phyloP scores from a whole-genome alignment of 2,329 filamentous ascomycete genomes.

The Fusarium sp. region DNA sequence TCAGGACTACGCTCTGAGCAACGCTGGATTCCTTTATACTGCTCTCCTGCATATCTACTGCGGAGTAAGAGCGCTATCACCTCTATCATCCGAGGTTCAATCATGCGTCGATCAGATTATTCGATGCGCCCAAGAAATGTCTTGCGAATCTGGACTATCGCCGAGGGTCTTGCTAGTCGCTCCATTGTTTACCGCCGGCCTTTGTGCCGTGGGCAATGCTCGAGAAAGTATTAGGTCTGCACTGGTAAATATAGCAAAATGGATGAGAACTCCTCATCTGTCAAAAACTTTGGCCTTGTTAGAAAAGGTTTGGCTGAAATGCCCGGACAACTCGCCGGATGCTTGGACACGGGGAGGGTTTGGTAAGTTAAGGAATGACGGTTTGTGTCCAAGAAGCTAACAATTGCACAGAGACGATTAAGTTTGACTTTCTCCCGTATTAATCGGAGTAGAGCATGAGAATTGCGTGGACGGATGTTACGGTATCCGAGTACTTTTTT shows the following conservation, averaged over 20 bases:
- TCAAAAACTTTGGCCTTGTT: conserved; percentile 19
- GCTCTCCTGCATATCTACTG: conserved; percentile 34
- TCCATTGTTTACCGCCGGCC: conserved; percentile 28
- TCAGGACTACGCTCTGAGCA: conserved; percentile 34
- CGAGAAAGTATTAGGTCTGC: conserved; percentile 10
- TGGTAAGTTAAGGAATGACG: not conserved
- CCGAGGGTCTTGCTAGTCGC: conserved; percentile 29
- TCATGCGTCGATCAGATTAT: conserved; percentile 28
- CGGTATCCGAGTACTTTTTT: too few relatives aligned
- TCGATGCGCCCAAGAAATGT: conserved; percentile 23
- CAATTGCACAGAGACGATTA: not conserved
- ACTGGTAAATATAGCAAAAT: conserved; percentile 23
- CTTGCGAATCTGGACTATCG: conserved; percentile 10
- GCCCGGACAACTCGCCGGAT: not conserved
- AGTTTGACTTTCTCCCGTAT: conserved; percentile 27
- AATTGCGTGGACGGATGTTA: not conserved
- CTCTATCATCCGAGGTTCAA: not conserved
- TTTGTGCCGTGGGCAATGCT: conserved; percentile 20
- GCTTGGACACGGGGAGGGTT: conserved; percentile 1
- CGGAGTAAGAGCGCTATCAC: not conserved
- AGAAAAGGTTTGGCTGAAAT: conserved; percentile 24
- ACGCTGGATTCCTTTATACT: conserved; percentile 34
- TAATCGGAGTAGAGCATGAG: not conserved
- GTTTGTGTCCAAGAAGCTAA: not conserved
- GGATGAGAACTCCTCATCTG: conserved; percentile 39